phyloP scores from a whole-genome alignment of 345 rosid genomes.

The Crucihimalaya himalaica region DNA sequence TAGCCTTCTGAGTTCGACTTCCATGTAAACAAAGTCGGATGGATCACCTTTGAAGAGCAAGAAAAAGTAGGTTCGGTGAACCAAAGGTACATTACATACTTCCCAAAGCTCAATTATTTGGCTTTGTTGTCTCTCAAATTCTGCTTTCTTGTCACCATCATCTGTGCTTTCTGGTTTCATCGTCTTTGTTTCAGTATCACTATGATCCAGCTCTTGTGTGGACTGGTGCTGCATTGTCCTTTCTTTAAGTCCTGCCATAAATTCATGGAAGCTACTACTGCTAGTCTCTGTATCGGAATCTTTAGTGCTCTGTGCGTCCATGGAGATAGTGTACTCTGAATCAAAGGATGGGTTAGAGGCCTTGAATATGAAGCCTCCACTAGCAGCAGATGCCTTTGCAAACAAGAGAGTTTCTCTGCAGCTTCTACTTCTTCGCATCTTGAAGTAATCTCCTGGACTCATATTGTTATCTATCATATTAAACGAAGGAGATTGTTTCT shows the following conservation, averaged over 20 bases:
- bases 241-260: slow-evolving; percentile 27
- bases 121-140: slow-evolving; percentile 58
- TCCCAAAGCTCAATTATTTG: slow-evolving; percentile 72
- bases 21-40: slow-evolving; percentile 70
- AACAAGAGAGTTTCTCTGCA: slow-evolving; percentile 46
- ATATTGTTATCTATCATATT: slow-evolving; percentile 17
- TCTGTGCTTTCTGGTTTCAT: not conserved
- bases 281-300: slow-evolving; percentile 46
- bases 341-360: slow-evolving; percentile 42
- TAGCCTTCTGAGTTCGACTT: slow-evolving; percentile 77
- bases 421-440: slow-evolving; percentile 55
- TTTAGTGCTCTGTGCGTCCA: slow-evolving; percentile 44
- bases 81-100: slow-evolving; percentile 60
- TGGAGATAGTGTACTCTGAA: slow-evolving; percentile 28
- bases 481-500: slow-evolving; percentile 50
- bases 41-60: slow-evolving; percentile 82
- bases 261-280: slow-evolving; percentile 33
- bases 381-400: slow-evolving; percentile 23
- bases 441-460: slow-evolving; percentile 34
- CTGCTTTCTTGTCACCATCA: slow-evolving; percentile 27
- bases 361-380: slow-evolving; percentile 28
- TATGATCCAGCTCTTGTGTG: not conserved
- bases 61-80: slow-evolving; percentile 78
- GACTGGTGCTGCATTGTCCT: slow-evolving; percentile 24
- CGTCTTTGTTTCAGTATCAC: slow-evolving; percentile 22